Conservation (phyloP, 2,329 filamentous ascomycete genomes). For the Hymenoscyphus fructigenus region DNA sequence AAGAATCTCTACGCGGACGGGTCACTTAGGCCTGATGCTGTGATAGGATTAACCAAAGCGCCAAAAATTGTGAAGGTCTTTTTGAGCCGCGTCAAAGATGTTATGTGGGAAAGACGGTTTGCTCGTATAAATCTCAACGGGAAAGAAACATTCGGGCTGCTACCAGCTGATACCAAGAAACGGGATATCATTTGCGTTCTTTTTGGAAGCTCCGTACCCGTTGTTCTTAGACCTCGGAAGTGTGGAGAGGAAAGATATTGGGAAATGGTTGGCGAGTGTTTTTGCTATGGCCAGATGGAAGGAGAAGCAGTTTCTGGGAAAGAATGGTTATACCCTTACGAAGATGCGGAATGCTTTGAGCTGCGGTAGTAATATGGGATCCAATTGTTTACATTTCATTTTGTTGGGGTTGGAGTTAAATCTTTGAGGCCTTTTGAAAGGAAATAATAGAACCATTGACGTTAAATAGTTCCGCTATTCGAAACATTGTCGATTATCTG, state of each 20-base stretch:
- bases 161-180: neutral
- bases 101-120: neutral
- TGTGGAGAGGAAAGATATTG: neutral
- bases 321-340: neutral
- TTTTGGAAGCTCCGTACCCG: neutral
- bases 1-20: neutral
- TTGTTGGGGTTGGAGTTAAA: neutral
- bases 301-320: constrained; percentile 14
- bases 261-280: neutral
- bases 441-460: too few species aligned
- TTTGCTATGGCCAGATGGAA: constrained; percentile 36
- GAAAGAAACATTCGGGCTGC: neutral
- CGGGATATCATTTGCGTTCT: neutral
- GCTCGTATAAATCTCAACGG: neutral
- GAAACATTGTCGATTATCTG: too few species aligned
- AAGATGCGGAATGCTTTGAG: neutral
- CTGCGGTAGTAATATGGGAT: neutral
- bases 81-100: neutral
- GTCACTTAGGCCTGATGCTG: neutral
- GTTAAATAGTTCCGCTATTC: too few species aligned
- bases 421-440: neutral
- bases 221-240: neutral
- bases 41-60: neutral
- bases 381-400: neutral
- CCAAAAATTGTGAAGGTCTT: neutral